Conservation (phyloP, 371 early-diverging fungal genomes). For the Syncephalastrum contaminatum region DNA sequence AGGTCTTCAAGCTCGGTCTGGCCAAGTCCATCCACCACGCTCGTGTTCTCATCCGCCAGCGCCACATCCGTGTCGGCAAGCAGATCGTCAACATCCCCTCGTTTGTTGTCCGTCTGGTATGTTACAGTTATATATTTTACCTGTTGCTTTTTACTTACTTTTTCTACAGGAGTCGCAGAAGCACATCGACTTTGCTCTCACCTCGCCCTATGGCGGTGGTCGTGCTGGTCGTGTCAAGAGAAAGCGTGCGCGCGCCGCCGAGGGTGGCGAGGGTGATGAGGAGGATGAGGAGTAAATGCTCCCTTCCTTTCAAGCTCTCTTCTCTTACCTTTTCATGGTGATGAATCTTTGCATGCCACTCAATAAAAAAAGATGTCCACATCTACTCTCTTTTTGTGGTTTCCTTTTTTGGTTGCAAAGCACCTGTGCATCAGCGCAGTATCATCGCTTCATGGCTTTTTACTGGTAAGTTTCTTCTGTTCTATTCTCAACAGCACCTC, state of each 20-base stretch:
- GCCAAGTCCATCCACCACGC: conserved; percentile 99
- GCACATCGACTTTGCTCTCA: conserved; percentile 98
- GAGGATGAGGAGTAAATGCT: conserved; percentile 68
- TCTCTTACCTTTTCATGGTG: conserved; percentile 16
- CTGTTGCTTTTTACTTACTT: conserved; percentile 6
- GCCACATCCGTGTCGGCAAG: conserved; percentile 99
- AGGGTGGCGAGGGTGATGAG: conserved; percentile 64
- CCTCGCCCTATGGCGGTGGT: conserved; percentile 98
- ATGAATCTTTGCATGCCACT: conserved; percentile 50
- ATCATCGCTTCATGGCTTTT: conserved; percentile 27
- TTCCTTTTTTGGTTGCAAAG: conserved; percentile 44
- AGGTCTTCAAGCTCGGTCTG: conserved; percentile 98
- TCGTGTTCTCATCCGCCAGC: conserved; percentile 97
- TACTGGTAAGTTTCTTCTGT: conserved; percentile 3
- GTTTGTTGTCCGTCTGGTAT: conserved; percentile 89
- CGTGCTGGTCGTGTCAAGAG: conserved; percentile 98
- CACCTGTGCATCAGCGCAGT: conserved; percentile 41
- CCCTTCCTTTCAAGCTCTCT: not conserved
- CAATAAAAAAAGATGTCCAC: conserved; percentile 31
- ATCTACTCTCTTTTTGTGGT: conserved; percentile 10
- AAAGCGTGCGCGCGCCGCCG: conserved; percentile 75
- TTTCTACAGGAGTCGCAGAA: conserved; percentile 78
- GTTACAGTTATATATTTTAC: not conserved
- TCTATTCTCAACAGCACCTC: no score
- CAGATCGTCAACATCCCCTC: conserved; percentile 97